phyloP scores from a whole-genome alignment of 257 asterid species.

The Solanum pinnatisectum region DNA sequence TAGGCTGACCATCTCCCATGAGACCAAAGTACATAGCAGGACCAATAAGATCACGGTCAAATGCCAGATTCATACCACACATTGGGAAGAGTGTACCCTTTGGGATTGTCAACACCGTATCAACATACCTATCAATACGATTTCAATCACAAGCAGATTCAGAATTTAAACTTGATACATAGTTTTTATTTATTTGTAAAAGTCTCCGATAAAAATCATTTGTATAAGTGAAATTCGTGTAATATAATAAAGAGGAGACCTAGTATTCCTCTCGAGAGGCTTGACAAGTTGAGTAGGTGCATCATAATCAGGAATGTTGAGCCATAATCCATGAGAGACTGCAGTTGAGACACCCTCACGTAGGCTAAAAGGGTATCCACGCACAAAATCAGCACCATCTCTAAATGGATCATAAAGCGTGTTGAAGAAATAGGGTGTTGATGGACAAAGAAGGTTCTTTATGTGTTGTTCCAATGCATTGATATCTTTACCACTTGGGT shows the following conservation, averaged over 20 bases:
- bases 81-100: slow-evolving; percentile 89
- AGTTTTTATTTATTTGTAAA: not conserved
- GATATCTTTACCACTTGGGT: slow-evolving; percentile 63
- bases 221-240: not conserved
- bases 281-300: slow-evolving; percentile 98
- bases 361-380: slow-evolving; percentile 93
- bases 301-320: slow-evolving; percentile 89
- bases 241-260: slow-evolving; percentile 13
- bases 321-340: slow-evolving; percentile 88
- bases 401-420: slow-evolving; percentile 75
- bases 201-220: not conserved
- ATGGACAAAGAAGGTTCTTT: slow-evolving; percentile 66
- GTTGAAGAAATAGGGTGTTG: slow-evolving; percentile 88
- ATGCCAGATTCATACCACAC: slow-evolving; percentile 91
- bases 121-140: slow-evolving; percentile 44
- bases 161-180: not conserved
- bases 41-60: slow-evolving; percentile 84
- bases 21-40: slow-evolving; percentile 95
- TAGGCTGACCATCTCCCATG: slow-evolving; percentile 96
- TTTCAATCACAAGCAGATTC: not conserved
- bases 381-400: slow-evolving; percentile 81
- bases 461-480: slow-evolving; percentile 81
- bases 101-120: slow-evolving; percentile 85
- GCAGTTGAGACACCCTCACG: slow-evolving; percentile 87
- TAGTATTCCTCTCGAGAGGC: slow-evolving; percentile 73